Conservation (phyloP, 306 rosid genomes). For the Luffa acutangula region DNA sequence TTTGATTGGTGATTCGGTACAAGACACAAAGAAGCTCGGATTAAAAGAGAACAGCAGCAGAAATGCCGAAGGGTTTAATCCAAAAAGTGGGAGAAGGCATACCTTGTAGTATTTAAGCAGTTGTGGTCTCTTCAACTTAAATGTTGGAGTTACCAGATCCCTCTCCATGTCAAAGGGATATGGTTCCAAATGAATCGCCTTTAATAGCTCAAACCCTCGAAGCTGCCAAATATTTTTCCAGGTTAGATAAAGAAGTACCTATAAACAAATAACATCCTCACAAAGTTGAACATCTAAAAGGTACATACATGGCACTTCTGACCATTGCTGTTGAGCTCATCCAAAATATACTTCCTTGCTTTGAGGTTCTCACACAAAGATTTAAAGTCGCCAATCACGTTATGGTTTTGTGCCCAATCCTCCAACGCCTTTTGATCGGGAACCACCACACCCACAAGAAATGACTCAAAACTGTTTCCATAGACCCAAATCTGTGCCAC, state of each 20-base stretch:
- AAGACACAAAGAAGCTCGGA: not conserved
- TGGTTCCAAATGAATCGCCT: constrained; percentile 79
- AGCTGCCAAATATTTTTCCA: constrained; percentile 37
- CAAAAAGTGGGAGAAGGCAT: constrained; percentile 2
- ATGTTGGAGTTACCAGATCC: constrained; percentile 85
- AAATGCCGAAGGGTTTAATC: not conserved
- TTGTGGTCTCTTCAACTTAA: constrained; percentile 81
- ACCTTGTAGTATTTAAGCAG: constrained; percentile 68
- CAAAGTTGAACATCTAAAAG: not conserved
- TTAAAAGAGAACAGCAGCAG: not conserved
- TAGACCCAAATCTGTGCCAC: constrained; percentile 72
- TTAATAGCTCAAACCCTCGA: constrained; percentile 80
- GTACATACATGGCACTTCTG: constrained; percentile 56
- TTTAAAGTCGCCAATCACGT: constrained; percentile 42
- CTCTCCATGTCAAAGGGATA: constrained; percentile 79
- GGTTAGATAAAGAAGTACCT: not conserved
- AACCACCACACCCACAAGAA: constrained; percentile 79
- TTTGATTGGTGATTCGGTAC: not conserved
- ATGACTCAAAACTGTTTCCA: constrained; percentile 96
- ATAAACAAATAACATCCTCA: not conserved
- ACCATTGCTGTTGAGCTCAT: constrained; percentile 67
- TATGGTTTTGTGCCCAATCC: constrained; percentile 59
- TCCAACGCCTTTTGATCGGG: constrained; percentile 68
- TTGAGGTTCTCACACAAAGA: constrained; percentile 58
- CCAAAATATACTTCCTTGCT: constrained; percentile 67